Conservation (phyloP, 2,329 filamentous ascomycete species). For the Penicillium sp. region DNA sequence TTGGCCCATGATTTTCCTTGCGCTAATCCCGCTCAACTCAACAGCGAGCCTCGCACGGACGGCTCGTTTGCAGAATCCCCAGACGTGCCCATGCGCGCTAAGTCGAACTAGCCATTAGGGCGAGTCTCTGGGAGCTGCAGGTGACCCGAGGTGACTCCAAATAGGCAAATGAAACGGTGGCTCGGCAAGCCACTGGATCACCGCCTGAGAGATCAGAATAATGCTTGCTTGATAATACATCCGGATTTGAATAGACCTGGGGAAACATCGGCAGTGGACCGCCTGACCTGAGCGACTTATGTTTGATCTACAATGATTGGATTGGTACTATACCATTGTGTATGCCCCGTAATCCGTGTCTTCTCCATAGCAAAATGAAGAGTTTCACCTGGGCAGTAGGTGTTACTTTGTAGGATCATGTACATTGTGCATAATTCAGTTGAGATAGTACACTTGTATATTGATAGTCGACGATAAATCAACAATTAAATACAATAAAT, state of each 20-base stretch:
- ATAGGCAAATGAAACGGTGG: conserved; percentile 26
- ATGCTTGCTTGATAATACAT: conserved; percentile 1
- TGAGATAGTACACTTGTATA: no score
- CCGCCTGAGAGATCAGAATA: not conserved
- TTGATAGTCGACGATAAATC: no score
- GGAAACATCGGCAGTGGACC: not conserved
- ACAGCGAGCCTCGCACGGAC: conserved; percentile 22
- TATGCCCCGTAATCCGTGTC: no score
- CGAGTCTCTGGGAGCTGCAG: conserved; percentile 27
- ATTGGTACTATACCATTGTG: no score
- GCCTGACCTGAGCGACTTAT: not conserved
- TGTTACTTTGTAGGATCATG: no score
- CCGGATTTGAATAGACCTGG: not conserved
- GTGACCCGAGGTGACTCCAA: conserved; percentile 29
- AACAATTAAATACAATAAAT: conserved; percentile 1
- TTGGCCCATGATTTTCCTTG: not conserved
- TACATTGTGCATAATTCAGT: no score
- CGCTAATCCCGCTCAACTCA: not conserved
- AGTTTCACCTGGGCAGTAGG: no score
- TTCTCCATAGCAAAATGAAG: no score
- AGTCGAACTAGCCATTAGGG: conserved; percentile 22
- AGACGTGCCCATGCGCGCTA: conserved; percentile 22
- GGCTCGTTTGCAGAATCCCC: conserved; percentile 32
- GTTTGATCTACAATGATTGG: not conserved
- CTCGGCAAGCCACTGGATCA: conserved; percentile 12